phyloP scores from a whole-genome alignment of 2,329 filamentous ascomycete species.

The Fusarium brevicatenulatum region DNA sequence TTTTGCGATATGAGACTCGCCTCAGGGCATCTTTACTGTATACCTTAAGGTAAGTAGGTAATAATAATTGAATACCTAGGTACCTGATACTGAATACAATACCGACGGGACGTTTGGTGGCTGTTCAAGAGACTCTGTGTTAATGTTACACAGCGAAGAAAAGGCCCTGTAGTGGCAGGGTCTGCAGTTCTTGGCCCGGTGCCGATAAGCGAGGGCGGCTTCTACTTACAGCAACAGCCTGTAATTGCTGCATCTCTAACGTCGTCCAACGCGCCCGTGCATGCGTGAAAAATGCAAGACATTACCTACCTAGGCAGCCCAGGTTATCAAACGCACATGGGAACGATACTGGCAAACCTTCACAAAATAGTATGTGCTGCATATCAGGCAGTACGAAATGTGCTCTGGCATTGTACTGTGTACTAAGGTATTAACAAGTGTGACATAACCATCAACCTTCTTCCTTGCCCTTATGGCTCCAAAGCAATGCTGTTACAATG shows the following conservation, averaged over 20 bases:
- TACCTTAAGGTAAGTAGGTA: background rate
- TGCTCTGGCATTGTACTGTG: slow-evolving; percentile 24
- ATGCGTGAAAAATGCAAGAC: background rate
- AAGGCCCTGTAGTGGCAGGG: slow-evolving; percentile 3
- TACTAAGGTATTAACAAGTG: slow-evolving; percentile 35
- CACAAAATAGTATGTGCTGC: background rate
- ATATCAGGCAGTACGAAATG: slow-evolving; percentile 8
- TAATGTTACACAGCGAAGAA: slow-evolving; percentile 1
- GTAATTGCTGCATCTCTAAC: slow-evolving; percentile 9
- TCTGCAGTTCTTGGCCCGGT: slow-evolving; percentile 34
- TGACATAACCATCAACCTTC: slow-evolving; percentile 15
- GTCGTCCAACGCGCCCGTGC: background rate
- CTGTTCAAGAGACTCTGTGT: background rate
- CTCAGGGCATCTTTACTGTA: background rate
- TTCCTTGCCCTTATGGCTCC: slow-evolving; percentile 23
- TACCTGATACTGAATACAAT: background rate
- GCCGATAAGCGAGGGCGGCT: slow-evolving; percentile 41
- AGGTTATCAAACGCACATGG: background rate
- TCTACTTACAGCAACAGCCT: background rate
- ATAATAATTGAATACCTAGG: background rate
- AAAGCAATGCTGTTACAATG: slow-evolving; percentile 30
- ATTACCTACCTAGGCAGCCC: background rate
- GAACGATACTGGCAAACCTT: background rate
- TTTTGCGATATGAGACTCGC: background rate
- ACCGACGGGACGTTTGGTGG: background rate